These are phyloP conservation scores for Trichosporon asahii DNA, from an alignment of 1,284 basidiomycete genomes.

Conservation along the genomic window DNA sequence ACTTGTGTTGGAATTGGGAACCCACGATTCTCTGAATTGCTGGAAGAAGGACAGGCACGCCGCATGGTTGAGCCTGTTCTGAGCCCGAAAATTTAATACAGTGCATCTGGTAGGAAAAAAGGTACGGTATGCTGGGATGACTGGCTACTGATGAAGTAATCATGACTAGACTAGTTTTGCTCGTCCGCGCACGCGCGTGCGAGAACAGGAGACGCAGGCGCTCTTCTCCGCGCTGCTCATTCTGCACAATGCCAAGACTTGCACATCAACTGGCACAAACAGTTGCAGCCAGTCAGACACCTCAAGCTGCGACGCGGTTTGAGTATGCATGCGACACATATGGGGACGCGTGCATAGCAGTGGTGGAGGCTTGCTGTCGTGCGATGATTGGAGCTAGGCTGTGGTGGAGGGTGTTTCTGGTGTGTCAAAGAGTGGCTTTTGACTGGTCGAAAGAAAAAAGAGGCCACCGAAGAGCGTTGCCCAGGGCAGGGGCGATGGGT, in stretches of 20 bases:
- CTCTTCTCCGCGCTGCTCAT: neutral
- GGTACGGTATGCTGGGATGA: neutral
- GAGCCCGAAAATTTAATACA: neutral
- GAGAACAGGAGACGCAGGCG: neutral
- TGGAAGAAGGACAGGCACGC: neutral
- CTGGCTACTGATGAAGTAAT: neutral
- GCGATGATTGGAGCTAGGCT: neutral
- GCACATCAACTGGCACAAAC: neutral
- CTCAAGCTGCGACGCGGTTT: neutral
- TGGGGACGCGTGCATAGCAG: neutral
- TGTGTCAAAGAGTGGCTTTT: neutral
- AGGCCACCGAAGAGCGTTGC: neutral
- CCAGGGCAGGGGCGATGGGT: neutral
- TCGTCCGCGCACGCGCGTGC: neutral
- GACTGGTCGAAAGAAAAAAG: slow-evolving; percentile 8
- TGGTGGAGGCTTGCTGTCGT: neutral
- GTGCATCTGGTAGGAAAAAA: neutral
- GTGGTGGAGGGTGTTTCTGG: neutral
- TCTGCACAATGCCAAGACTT: neutral
- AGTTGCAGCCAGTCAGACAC: neutral
- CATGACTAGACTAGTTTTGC: neutral
- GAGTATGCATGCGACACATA: neutral
- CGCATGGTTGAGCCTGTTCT: neutral
- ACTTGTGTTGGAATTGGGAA: neutral
- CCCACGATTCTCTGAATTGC: neutral